Percentiles rank a stretch among this genome's conserved stretches.
phyloP scores from a whole-genome alignment of 805 yeast genomes.

The Alloascoidea hylecoeti region DNA sequence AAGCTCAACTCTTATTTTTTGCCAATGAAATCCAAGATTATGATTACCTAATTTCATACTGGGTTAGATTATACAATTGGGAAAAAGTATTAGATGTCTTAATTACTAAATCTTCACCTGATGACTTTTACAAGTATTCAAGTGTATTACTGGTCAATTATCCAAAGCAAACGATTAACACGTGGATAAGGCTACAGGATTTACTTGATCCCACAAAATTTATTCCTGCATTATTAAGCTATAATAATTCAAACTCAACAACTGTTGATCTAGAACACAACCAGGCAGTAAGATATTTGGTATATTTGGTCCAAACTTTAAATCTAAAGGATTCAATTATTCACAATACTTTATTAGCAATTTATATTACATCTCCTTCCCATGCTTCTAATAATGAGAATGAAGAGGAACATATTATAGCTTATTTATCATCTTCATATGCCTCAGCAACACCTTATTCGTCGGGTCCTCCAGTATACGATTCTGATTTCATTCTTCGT shows the following conservation, averaged over 20 bases:
- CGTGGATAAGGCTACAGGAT: slow-evolving; percentile 52
- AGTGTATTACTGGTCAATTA: slow-evolving; percentile 52
- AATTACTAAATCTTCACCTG: slow-evolving; percentile 30
- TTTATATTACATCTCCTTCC: slow-evolving; percentile 37
- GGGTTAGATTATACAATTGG: slow-evolving; percentile 66
- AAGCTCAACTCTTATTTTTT: slow-evolving; percentile 46
- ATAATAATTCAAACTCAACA: slow-evolving; percentile 23
- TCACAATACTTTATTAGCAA: slow-evolving; percentile 57
- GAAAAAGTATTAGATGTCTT: slow-evolving; percentile 28
- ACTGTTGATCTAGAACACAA: slow-evolving; percentile 32
- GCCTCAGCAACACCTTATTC: slow-evolving; percentile 8
- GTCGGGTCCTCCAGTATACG: slow-evolving; percentile 23
- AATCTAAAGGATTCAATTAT: slow-evolving; percentile 31
- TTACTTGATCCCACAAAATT: slow-evolving; percentile 45
- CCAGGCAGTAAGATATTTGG: slow-evolving; percentile 52
- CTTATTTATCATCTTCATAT: slow-evolving; percentile 30
- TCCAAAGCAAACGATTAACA: slow-evolving; percentile 57
- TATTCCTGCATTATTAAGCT: slow-evolving; percentile 64
- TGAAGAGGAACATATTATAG: slow-evolving; percentile 33
- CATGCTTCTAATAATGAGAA: too few relatives aligned
- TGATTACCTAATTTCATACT: slow-evolving; percentile 51
- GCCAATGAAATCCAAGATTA: slow-evolving; percentile 59
- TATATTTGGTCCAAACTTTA: slow-evolving; percentile 32
- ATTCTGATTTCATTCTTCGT: slow-evolving; percentile 62
- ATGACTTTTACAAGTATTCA: slow-evolving; percentile 50